phyloP scores from a whole-genome alignment of 2,329 filamentous ascomycete species.

The Trichoderma asperellum region DNA sequence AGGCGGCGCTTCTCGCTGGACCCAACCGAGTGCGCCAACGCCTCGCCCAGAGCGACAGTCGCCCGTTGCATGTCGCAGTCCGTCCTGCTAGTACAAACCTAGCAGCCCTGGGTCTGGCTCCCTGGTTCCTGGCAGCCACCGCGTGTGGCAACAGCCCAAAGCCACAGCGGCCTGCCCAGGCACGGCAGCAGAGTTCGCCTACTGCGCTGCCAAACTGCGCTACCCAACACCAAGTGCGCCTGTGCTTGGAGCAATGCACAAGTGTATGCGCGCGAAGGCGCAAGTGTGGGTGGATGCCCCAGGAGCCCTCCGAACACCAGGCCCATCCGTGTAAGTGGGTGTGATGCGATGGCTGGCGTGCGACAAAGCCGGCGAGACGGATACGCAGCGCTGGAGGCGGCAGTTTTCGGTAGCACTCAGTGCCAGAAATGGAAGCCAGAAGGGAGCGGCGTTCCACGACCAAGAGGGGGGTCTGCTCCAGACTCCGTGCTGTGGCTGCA shows the following conservation, averaged over 20 bases:
- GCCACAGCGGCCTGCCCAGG: slow-evolving; percentile 11
- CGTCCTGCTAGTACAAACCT: slow-evolving; percentile 11
- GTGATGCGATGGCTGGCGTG: slow-evolving; percentile 24
- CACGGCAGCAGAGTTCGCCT: background rate
- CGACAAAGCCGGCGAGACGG: slow-evolving; percentile 20
- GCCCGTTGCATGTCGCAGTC: slow-evolving; percentile 19
- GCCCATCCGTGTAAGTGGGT: slow-evolving; percentile 12
- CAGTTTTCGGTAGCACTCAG: slow-evolving; percentile 21
- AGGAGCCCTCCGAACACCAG: slow-evolving; percentile 21
- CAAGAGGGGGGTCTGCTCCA: slow-evolving; percentile 2
- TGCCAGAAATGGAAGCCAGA: background rate
- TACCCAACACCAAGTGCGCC: background rate
- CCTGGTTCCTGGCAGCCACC: slow-evolving; percentile 22
- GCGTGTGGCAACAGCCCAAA: slow-evolving; percentile 23
- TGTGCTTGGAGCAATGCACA: slow-evolving; percentile 18
- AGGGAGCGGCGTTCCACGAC: slow-evolving; percentile 15
- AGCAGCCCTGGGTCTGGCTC: slow-evolving; percentile 18
- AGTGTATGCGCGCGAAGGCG: slow-evolving; percentile 22
- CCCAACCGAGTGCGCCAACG: slow-evolving; percentile 24
- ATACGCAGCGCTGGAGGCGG: slow-evolving; percentile 19
- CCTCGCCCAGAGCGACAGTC: slow-evolving; percentile 25
- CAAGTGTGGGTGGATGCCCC: slow-evolving; percentile 24
- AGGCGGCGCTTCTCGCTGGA: slow-evolving; percentile 24
- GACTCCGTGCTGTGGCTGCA: background rate
- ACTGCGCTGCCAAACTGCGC: slow-evolving; percentile 7